Evolutionary conservation across 768 basidiomycete species (phyloP).

Genomic region (Tricholoma furcatifolium): DNA sequence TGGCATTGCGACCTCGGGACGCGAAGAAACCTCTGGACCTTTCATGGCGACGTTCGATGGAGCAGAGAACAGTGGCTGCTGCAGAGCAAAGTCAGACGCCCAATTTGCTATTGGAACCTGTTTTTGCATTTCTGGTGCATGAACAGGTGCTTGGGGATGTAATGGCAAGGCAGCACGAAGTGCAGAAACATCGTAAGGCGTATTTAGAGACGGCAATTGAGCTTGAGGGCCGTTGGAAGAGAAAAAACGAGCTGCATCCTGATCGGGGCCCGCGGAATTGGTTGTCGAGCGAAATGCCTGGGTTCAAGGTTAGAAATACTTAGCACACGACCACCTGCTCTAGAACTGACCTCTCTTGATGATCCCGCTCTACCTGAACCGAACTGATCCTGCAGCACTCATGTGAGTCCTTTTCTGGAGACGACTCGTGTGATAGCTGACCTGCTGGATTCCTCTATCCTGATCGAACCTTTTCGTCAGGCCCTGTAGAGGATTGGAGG

Average conservation of each 20-base stretch:
- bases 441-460: conserved; percentile 80
- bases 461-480: conserved; percentile 78
- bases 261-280: conserved; percentile 41
- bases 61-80: conserved; percentile 23
- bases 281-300: conserved; percentile 63
- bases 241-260: conserved; percentile 76
- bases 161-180: conserved; percentile 49
- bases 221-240: conserved; percentile 30
- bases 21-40: conserved; percentile 1
- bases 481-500: conserved; percentile 77
- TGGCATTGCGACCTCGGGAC: neutral
- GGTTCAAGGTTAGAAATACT: conserved; percentile 2
- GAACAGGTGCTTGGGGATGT: conserved; percentile 17
- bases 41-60: conserved; percentile 1
- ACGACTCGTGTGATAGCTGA: conserved; percentile 25
- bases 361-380: conserved; percentile 57
- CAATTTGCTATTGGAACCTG: conserved; percentile 40
- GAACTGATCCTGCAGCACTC: conserved; percentile 61
- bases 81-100: conserved; percentile 61
- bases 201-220: conserved; percentile 30
- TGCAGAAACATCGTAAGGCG: conserved; percentile 60
- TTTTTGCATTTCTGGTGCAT: conserved; percentile 23
- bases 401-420: conserved; percentile 8
- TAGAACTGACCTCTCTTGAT: conserved; percentile 54
- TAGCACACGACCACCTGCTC: neutral